Percentiles rank a stretch among this genome's conserved stretches.
Evolutionary conservation across 2,329 filamentous ascomycete genomes (phyloP).

Genomic region (Rutstroemia sp.): DNA sequence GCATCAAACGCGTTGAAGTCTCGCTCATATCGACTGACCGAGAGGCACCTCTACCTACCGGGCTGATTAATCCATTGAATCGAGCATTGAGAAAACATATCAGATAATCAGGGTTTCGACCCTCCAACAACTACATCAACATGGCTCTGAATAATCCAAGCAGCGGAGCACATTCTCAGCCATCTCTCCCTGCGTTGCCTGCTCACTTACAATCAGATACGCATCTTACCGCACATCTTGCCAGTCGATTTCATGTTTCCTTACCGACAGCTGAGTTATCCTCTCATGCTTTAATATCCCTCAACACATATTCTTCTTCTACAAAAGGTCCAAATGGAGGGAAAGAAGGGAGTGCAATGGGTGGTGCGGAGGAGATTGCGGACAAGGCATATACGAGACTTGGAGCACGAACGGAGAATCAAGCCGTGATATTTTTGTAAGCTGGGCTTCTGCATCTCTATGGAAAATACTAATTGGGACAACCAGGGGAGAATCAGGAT

Average conservation of each 20-base stretch:
- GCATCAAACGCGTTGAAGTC: neutral
- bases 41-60: too few species aligned
- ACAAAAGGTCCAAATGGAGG: slow-evolving; percentile 82
- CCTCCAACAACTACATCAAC: slow-evolving; percentile 27
- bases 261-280: slow-evolving; percentile 83
- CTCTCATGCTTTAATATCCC: slow-evolving; percentile 80
- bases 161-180: slow-evolving; percentile 66
- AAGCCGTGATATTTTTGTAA: slow-evolving; percentile 85
- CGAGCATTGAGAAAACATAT: neutral
- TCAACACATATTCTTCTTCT: slow-evolving; percentile 93
- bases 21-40: neutral
- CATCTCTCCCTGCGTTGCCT: slow-evolving; percentile 81
- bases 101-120: slow-evolving; percentile 19
- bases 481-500: slow-evolving; percentile 81
- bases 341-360: slow-evolving; percentile 87
- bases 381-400: slow-evolving; percentile 78
- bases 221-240: slow-evolving; percentile 73
- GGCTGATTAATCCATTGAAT: neutral
- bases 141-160: slow-evolving; percentile 47
- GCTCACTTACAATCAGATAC: slow-evolving; percentile 74
- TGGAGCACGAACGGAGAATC: slow-evolving; percentile 84
- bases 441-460: neutral
- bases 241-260: slow-evolving; percentile 85
- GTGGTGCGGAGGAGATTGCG: slow-evolving; percentile 86
- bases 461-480: slow-evolving; percentile 11